phyloP scores from a whole-genome alignment of 73 alveolate species.

The Tetrahymena borealis region DNA sequence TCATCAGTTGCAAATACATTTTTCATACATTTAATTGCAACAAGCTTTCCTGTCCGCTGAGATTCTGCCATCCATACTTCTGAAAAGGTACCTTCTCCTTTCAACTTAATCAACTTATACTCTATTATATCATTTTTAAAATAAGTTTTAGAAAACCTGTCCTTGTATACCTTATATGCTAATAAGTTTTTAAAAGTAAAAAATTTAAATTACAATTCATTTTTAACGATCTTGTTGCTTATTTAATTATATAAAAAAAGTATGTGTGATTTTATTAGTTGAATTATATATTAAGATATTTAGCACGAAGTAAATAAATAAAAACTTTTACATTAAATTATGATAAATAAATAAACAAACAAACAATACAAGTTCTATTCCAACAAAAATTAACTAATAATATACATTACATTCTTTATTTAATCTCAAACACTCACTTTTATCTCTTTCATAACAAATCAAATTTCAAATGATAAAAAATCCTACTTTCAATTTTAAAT shows the following conservation, averaged over 20 bases:
- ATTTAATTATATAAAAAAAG: not conserved
- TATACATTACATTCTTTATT: too few relatives aligned
- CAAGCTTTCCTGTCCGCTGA: constrained; percentile 69
- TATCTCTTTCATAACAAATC: too few relatives aligned
- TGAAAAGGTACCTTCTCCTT: constrained; percentile 84
- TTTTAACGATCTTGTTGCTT: not conserved
- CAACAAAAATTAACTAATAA: too few relatives aligned
- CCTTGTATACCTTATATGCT: not conserved
- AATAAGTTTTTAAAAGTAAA: not conserved
- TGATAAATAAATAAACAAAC: too few relatives aligned
- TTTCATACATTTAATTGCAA: constrained; percentile 85
- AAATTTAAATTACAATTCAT: not conserved
- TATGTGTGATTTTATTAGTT: not conserved
- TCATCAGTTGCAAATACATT: constrained; percentile 55
- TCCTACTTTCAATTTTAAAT: too few relatives aligned
- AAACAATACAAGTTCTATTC: too few relatives aligned
- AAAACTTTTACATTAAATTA: too few relatives aligned
- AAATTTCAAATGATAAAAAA: too few relatives aligned
- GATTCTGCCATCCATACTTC: constrained; percentile 77
- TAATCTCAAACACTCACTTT: too few relatives aligned
- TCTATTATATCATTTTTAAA: not conserved
- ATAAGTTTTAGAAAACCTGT: not conserved
- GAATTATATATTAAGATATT: not conserved
- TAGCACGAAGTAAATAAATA: too few relatives aligned
- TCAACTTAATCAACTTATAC: not conserved